phyloP scores from a whole-genome alignment of 2,329 filamentous ascomycete species.

The Paramyrothecium roridum region DNA sequence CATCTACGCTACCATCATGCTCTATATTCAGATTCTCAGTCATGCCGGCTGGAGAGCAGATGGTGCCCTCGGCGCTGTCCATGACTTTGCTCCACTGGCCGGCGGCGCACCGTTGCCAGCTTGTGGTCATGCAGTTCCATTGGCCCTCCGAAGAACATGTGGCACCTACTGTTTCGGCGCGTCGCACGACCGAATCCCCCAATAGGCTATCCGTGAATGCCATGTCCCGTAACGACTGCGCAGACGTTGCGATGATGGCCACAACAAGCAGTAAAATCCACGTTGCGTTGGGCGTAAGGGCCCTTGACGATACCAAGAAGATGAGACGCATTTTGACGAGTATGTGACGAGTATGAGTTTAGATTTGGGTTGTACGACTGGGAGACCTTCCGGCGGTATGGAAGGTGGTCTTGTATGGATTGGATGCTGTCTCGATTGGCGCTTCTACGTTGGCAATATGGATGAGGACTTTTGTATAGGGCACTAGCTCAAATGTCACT shows the following conservation, averaged over 20 bases:
- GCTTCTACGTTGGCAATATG: too few species aligned
- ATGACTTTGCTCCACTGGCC: slow-evolving; percentile 45
- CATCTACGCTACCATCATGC: slow-evolving; percentile 15
- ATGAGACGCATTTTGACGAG: too few species aligned
- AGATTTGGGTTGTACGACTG: too few species aligned
- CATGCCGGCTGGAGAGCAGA: slow-evolving; percentile 40
- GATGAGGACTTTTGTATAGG: too few species aligned
- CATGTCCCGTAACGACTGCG: background rate
- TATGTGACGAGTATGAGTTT: too few species aligned
- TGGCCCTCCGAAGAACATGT: slow-evolving; percentile 44
- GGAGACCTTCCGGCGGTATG: too few species aligned
- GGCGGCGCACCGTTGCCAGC: slow-evolving; percentile 48
- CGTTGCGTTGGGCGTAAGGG: background rate
- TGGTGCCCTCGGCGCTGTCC: slow-evolving; percentile 39
- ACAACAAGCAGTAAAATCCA: too few species aligned
- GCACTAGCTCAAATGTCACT: too few species aligned
- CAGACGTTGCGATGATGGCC: background rate
- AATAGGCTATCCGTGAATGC: background rate
- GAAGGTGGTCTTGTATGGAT: too few species aligned
- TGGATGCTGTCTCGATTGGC: too few species aligned
- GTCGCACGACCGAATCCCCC: slow-evolving; percentile 6
- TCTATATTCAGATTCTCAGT: slow-evolving; percentile 36
- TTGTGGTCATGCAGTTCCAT: slow-evolving; percentile 50
- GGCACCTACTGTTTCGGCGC: slow-evolving; percentile 29
- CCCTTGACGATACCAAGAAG: too few species aligned